Percentiles rank a stretch among this genome's conserved stretches.
Conservation (phyloP, 768 basidiomycete genomes). For the Rhodotorula diobovata region DNA sequence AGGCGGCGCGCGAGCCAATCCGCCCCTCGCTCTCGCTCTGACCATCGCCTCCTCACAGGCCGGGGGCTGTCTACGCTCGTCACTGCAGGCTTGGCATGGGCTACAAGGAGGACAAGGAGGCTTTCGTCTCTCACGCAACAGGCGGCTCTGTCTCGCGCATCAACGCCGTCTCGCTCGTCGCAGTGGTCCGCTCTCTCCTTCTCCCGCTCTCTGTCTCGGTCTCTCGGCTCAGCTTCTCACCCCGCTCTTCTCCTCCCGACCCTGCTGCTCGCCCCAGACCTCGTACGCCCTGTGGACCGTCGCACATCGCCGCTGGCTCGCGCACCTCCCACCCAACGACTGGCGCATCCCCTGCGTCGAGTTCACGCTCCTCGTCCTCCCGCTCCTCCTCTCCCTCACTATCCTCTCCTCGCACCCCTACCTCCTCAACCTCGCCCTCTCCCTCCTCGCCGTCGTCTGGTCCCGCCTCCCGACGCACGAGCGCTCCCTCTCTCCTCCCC, state of each 20-base stretch:
- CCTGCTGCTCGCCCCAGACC: conserved; percentile 52
- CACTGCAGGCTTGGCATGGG: conserved; percentile 5
- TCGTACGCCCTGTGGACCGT: conserved; percentile 69
- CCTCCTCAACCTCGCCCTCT: conserved; percentile 55
- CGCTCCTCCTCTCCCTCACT: conserved; percentile 78
- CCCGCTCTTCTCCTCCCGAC: neutral
- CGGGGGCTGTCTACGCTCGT: neutral
- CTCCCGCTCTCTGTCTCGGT: neutral
- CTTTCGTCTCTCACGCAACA: conserved; percentile 68
- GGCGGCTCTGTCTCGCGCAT: conserved; percentile 68
- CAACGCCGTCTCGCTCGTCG: conserved; percentile 63
- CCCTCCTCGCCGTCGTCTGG: neutral
- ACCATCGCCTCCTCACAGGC: too few species aligned
- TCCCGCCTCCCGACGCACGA: neutral
- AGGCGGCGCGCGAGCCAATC: neutral
- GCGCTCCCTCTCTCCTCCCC: neutral
- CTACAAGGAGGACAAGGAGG: conserved; percentile 77
- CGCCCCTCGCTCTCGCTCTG: neutral
- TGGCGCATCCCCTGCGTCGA: conserved; percentile 51
- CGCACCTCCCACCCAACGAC: conserved; percentile 44
- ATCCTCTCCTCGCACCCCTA: conserved; percentile 61
- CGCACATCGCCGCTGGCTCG: conserved; percentile 52
- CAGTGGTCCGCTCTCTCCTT: conserved; percentile 55
- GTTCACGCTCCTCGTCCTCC: conserved; percentile 64
- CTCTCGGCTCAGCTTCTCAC: neutral